Evolutionary conservation across 176 grass and related monocot genomes (phyloP).

Genomic region (Oryza longistaminata): DNA sequence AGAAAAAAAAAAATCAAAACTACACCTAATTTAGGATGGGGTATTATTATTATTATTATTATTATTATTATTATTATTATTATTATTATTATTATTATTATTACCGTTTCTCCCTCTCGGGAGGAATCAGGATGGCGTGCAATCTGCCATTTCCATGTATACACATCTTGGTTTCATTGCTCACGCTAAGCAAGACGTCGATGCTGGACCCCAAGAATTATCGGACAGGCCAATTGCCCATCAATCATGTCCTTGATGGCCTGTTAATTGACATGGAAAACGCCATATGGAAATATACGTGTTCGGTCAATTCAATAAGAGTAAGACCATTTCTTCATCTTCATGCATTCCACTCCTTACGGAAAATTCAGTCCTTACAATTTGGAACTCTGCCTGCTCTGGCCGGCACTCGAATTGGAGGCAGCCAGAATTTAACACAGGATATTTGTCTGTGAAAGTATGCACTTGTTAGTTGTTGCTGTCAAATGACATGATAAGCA

Average conservation of each 20-base stretch:
- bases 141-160: background rate
- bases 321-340: background rate
- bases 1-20: too few species aligned
- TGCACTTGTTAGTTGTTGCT: background rate
- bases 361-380: background rate
- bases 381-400: background rate
- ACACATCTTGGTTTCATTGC: conserved; percentile 14
- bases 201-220: background rate
- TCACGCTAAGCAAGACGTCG: background rate
- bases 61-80: too few species aligned
- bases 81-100: too few species aligned
- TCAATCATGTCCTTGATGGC: background rate
- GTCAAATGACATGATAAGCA: background rate
- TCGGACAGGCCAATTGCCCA: background rate
- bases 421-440: background rate
- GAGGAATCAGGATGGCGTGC: background rate
- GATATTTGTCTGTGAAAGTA: background rate
- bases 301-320: background rate
- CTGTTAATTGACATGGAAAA: conserved; percentile 1
- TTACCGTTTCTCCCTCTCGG: background rate
- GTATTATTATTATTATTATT: too few species aligned
- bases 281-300: background rate
- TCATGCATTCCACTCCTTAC: too few species aligned
- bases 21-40: too few species aligned
- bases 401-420: too few species aligned